A percentile compares a stretch with the other conserved stretches of the same genome.
Evolutionary conservation across 257 asterid species (phyloP).

Genomic region (Galeopsis tetrahit): DNA sequence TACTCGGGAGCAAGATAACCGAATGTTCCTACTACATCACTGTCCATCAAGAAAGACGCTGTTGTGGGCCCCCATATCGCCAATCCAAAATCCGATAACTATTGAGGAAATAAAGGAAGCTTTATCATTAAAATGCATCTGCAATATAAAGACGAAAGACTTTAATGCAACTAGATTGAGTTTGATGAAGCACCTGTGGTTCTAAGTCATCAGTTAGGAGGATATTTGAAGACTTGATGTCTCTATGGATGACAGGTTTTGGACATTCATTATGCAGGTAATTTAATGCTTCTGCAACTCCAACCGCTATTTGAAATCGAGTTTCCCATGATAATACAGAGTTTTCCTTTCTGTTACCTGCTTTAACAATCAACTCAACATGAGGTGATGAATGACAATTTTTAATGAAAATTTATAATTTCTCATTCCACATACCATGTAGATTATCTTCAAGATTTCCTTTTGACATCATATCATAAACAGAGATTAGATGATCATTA

Average conservation of each 20-base stretch:
- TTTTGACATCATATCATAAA: constrained; percentile 62
- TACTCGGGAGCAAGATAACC: constrained; percentile 99
- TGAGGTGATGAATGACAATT: constrained; percentile 24
- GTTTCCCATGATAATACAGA: constrained; percentile 68
- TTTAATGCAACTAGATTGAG: constrained; percentile 17
- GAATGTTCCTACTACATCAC: constrained; percentile 92
- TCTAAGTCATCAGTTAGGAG: constrained; percentile 67
- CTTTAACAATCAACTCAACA: constrained; percentile 28
- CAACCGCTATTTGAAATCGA: constrained; percentile 74
- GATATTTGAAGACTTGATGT: constrained; percentile 86
- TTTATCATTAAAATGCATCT: not conserved
- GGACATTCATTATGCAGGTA: constrained; percentile 70
- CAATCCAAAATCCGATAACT: constrained; percentile 92
- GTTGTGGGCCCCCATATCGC: constrained; percentile 87
- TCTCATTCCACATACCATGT: constrained; percentile 53
- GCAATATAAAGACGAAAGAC: not conserved
- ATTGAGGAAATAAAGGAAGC: constrained; percentile 21
- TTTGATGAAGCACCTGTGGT: constrained; percentile 62
- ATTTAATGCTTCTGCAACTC: constrained; percentile 83
- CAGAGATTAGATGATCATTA: constrained; percentile 57
- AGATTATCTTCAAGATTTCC: constrained; percentile 87
- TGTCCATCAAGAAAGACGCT: constrained; percentile 62
- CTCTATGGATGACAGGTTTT: constrained; percentile 83
- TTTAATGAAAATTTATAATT: not conserved
- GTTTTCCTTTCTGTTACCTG: constrained; percentile 52